Percentiles rank a stretch among this genome's conserved stretches.
phyloP scores from a whole-genome alignment of 139 green algal species.

The Mesostigma viride region DNA sequence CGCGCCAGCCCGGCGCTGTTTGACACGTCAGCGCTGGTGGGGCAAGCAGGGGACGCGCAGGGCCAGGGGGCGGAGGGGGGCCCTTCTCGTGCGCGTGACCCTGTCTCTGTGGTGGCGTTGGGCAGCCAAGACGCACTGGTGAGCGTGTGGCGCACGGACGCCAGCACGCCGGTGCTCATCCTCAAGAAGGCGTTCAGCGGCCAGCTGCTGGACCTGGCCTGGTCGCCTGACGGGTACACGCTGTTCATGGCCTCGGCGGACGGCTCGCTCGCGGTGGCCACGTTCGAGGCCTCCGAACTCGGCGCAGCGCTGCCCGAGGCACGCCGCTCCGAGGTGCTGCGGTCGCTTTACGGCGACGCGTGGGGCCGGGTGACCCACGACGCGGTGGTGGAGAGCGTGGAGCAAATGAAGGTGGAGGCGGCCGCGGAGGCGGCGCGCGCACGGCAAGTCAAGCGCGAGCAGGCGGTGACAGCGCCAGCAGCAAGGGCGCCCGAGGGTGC shows the following conservation, averaged over 20 bases:
- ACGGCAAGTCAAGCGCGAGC: not conserved
- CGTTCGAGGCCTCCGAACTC: slow-evolving; percentile 47
- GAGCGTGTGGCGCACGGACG: slow-evolving; percentile 43
- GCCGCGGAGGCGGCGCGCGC: not conserved
- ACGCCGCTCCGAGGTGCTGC: slow-evolving; percentile 41
- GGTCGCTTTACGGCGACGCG: slow-evolving; percentile 46
- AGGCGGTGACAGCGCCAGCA: not conserved
- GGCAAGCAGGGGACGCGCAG: not conserved
- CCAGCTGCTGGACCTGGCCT: slow-evolving; percentile 63
- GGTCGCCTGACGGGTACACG: slow-evolving; percentile 62
- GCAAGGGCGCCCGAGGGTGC: not conserved
- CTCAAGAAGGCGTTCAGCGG: slow-evolving; percentile 29
- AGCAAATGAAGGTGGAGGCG: slow-evolving; percentile 30
- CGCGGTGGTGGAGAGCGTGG: slow-evolving; percentile 28
- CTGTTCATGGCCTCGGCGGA: slow-evolving; percentile 62
- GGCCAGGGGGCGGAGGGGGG: not conserved
- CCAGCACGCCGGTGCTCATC: slow-evolving; percentile 29
- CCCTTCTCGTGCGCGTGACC: not conserved
- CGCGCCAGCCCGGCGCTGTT: slow-evolving; percentile 63
- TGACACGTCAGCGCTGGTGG: not conserved
- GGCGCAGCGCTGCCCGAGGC: slow-evolving; percentile 34
- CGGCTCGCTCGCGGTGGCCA: slow-evolving; percentile 48
- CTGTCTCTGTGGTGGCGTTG: slow-evolving; percentile 42
- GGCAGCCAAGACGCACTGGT: slow-evolving; percentile 51
- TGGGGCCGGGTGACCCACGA: not conserved